Base-by-base conservation (phyloP, 805 yeast genomes). In the Teunomyces lycoperdinae region DNA sequence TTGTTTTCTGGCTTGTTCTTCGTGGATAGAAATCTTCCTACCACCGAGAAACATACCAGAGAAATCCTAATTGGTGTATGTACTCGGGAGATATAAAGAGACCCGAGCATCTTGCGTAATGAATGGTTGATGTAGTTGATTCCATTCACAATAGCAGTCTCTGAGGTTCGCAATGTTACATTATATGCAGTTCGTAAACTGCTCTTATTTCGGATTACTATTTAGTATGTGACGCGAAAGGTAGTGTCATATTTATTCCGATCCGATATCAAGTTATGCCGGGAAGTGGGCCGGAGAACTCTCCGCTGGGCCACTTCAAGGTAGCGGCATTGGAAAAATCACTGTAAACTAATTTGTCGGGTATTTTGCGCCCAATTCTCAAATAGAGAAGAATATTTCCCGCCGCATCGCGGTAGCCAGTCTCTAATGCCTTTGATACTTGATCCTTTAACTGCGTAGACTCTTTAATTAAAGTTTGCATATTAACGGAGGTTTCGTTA, bases 301-400 rank as follows among this genome's bases (percentile, higher is more conserved):
- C 68, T 0, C 87, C 86, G 11, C 70, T 63, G 1, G 91, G 90
- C 81, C 85, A 82, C 30, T 66, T 61, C 36, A 85, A 58, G 1
- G 70, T 52, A 1, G 80, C 89, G 2, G 90, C 89, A 45, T 76
- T 76, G 5, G 90, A 79, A 53, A 82, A 86, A 59, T 85, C 91
- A 30, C 90, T 68, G 34, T 72, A 71, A 10, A 56, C 56, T 2
- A 72, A 58, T 3, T 65, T 58, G 4, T 68, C 67, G 5, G 71
- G 58, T 9, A 77, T 63, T 28, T 78, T 80, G 36, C 73, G 68
- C 0, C 86, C 89, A 2, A 86, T 60, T 53, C 94, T 64, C 34
- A 86, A 54, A 54, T 78, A 86, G 10, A 85, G 50, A 2, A 64
- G 62, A 3, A 73, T 64, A 20, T 66, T 64, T 1, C 67, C 65